Conservation (phyloP, 1,284 basidiomycete species). For the Puccinia horiana region DNA sequence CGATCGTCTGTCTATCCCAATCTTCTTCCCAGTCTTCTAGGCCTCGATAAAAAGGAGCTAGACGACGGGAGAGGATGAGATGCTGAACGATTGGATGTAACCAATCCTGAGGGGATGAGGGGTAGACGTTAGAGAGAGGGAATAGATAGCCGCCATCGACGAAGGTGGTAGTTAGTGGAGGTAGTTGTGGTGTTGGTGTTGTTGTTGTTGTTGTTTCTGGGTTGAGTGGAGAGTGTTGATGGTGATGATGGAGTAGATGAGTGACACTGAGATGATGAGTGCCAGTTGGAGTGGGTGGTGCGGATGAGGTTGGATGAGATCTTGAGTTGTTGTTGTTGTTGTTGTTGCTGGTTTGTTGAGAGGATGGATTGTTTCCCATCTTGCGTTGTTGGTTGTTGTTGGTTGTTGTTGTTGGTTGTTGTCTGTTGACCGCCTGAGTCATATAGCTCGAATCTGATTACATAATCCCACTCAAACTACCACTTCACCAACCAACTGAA, state of each 20-base stretch:
- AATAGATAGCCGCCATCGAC: constrained; percentile 71
- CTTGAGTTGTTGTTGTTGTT: constrained; percentile 9
- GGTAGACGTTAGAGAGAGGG: constrained; percentile 85
- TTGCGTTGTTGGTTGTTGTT: not conserved
- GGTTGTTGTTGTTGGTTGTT: too few species aligned
- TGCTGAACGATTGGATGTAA: constrained; percentile 81
- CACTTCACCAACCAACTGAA: too few species aligned
- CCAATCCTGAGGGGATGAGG: constrained; percentile 72
- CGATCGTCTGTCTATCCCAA: constrained; percentile 80
- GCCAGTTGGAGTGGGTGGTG: constrained; percentile 33
- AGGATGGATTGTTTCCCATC: constrained; percentile 43
- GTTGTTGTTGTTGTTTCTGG: not conserved
- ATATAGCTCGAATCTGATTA: too few species aligned
- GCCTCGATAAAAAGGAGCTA: constrained; percentile 94
- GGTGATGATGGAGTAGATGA: constrained; percentile 33
- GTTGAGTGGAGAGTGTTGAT: constrained; percentile 31
- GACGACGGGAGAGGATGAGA: constrained; percentile 79
- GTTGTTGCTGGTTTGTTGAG: not conserved
- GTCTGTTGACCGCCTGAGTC: too few species aligned
- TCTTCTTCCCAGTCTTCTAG: constrained; percentile 86
- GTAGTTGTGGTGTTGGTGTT: not conserved
- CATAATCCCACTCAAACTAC: too few species aligned
- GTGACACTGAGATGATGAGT: constrained; percentile 15
- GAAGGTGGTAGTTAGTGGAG: constrained; percentile 67
- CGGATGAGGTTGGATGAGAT: not conserved